Conservation (phyloP, 2,329 filamentous ascomycete species). For the Arthrobotrys sinensis region DNA sequence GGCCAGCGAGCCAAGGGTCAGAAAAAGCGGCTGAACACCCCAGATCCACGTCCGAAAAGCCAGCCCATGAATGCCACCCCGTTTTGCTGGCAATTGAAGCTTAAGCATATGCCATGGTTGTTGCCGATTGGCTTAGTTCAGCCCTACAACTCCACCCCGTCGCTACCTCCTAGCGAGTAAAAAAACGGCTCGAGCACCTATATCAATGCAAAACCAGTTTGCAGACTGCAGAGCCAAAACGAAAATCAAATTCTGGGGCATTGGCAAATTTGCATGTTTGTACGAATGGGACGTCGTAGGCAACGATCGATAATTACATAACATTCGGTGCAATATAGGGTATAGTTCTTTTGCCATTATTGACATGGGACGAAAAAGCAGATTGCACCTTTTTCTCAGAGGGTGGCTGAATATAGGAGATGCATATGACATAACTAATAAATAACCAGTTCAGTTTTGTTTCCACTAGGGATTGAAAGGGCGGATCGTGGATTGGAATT, state of each 20-base stretch:
- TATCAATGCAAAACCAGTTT: background rate
- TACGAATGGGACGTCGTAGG: conserved; percentile 11
- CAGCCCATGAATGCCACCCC: background rate
- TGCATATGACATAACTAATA: background rate
- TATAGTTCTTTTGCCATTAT: conserved; percentile 60
- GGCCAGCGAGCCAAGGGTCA: conserved; percentile 10
- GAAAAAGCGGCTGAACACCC: conserved; percentile 39
- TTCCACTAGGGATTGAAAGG: background rate
- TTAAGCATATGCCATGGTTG: conserved; percentile 24
- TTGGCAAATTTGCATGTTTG: conserved; percentile 34
- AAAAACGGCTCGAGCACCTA: conserved; percentile 21
- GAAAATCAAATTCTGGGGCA: conserved; percentile 46
- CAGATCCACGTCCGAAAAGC: background rate
- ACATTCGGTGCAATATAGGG: conserved; percentile 12
- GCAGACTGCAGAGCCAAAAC: conserved; percentile 28
- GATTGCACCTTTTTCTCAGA: conserved; percentile 19
- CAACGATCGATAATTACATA: conserved; percentile 20
- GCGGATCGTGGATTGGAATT: background rate
- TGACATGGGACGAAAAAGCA: conserved; percentile 43
- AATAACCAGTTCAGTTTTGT: conserved; percentile 4
- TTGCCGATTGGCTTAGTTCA: conserved; percentile 53
- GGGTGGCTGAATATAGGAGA: conserved; percentile 26
- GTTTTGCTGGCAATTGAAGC: conserved; percentile 17
- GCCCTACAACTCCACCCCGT: conserved; percentile 48
- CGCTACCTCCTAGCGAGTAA: conserved; percentile 23